A percentile compares a stretch with the other conserved stretches of the same genome.
phyloP scores from a whole-genome alignment of 192 early-diverging fungal species.

The Umbelopsis ramanniana region DNA sequence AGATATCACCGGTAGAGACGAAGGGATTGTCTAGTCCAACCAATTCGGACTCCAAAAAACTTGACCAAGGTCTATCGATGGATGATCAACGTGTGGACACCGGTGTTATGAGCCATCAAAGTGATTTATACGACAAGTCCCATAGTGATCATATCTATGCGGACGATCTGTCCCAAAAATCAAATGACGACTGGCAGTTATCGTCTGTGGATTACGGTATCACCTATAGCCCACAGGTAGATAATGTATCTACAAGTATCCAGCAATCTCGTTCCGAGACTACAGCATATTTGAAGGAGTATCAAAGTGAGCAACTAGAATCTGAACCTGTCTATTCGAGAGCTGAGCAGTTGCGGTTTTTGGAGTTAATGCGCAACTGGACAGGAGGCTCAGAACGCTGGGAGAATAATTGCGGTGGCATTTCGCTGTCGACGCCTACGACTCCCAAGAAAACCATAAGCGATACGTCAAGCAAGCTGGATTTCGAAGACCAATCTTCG shows the following conservation, averaged over 20 bases:
- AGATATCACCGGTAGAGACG: not conserved
- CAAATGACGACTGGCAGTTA: not conserved
- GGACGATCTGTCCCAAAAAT: not conserved
- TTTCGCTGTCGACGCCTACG: not conserved
- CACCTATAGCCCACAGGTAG: not conserved
- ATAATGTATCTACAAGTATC: not conserved
- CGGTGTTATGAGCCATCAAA: not conserved
- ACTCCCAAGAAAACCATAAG: not conserved
- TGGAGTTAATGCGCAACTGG: slow-evolving; percentile 30
- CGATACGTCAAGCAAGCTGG: not conserved
- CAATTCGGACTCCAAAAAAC: not conserved
- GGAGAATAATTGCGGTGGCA: slow-evolving; percentile 24
- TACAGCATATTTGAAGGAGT: not conserved
- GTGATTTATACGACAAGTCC: not conserved
- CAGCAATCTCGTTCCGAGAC: not conserved
- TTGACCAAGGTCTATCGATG: not conserved
- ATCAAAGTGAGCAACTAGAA: not conserved
- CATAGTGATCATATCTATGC: not conserved
- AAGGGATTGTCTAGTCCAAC: not conserved
- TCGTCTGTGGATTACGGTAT: not conserved
- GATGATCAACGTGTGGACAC: not conserved
- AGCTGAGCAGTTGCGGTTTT: slow-evolving; percentile 27
- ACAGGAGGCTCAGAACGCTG: slow-evolving; percentile 31
- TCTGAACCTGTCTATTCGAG: slow-evolving; percentile 1
- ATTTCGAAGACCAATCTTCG: not conserved